Evolutionary conservation across 2,329 filamentous ascomycete species (phyloP).

Genomic region (Trichocomaceae sp.): DNA sequence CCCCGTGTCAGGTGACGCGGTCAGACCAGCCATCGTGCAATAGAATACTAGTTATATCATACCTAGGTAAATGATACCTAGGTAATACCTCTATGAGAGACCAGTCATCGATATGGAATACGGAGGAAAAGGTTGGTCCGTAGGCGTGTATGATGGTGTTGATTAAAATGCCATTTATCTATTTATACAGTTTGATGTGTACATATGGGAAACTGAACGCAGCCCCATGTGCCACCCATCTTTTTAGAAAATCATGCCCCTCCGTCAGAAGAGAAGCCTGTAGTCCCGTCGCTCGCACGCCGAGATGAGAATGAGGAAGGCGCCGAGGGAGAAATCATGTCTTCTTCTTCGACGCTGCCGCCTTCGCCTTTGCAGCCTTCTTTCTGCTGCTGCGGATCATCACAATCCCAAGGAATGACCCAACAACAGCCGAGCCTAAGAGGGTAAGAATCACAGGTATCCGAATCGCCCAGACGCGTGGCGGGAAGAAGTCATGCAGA

Average conservation of each 20-base stretch:
- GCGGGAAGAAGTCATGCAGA: slow-evolving; percentile 90
- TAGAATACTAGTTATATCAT: no score
- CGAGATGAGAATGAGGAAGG: not conserved
- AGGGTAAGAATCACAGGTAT: slow-evolving; percentile 96
- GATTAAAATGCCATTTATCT: not conserved
- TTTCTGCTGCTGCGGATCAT: slow-evolving; percentile 99
- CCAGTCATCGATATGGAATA: no score
- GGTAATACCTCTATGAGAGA: no score
- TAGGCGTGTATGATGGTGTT: not conserved
- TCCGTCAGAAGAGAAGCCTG: not conserved
- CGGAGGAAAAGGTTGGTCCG: no score
- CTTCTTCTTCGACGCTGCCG: slow-evolving; percentile 72
- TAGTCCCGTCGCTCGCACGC: not conserved
- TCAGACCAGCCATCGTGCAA: not conserved
- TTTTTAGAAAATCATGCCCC: not conserved
- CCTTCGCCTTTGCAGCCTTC: slow-evolving; percentile 90
- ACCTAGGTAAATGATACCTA: no score
- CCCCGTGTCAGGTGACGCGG: slow-evolving; percentile 1
- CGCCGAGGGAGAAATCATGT: not conserved
- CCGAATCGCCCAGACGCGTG: slow-evolving; percentile 96
- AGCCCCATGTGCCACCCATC: not conserved
- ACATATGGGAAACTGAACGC: not conserved
- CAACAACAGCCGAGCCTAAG: slow-evolving; percentile 84
- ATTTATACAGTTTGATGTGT: not conserved
- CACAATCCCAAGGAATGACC: slow-evolving; percentile 89